Conservation (phyloP, 2,329 filamentous ascomycete species). For the Alternaria arborescens region DNA sequence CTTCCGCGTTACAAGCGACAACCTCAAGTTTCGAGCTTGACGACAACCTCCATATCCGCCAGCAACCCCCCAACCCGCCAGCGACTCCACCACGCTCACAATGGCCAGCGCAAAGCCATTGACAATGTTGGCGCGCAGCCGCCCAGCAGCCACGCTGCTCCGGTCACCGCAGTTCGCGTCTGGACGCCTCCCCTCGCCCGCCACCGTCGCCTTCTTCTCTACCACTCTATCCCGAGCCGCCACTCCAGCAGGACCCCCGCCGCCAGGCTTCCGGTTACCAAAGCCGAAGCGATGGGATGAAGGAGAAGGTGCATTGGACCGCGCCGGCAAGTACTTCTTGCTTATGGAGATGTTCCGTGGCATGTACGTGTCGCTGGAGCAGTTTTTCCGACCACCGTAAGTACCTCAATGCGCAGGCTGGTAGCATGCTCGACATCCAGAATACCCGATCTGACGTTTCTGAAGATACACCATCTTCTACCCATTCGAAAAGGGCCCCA, state of each 20-base stretch:
- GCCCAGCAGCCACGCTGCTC: constrained; percentile 52
- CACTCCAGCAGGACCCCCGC: constrained; percentile 79
- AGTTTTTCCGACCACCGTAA: constrained; percentile 98
- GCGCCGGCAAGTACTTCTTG: constrained; percentile 91
- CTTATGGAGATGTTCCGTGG: constrained; percentile 94
- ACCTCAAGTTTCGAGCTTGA: constrained; percentile 34
- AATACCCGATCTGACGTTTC: constrained; percentile 36
- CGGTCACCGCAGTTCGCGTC: constrained; percentile 44
- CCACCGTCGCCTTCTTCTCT: constrained; percentile 68
- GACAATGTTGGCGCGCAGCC: constrained; percentile 57
- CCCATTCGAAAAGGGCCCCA: constrained; percentile 98
- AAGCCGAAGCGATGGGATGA: constrained; percentile 81
- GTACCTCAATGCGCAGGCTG: constrained; percentile 55
- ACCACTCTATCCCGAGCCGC: constrained; percentile 68
- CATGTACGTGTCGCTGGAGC: constrained; percentile 97
- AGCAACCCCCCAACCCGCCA: constrained; percentile 33
- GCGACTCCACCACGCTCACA: constrained; percentile 42
- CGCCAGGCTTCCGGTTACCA: constrained; percentile 80
- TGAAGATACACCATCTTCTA: constrained; percentile 96
- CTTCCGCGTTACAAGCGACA: constrained; percentile 32
- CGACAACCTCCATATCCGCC: constrained; percentile 31
- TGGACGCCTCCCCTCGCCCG: constrained; percentile 51
- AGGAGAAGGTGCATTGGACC: constrained; percentile 79
- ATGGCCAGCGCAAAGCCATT: constrained; percentile 61
- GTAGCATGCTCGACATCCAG: constrained; percentile 1